Conservation (phyloP, 768 basidiomycete species). For the Butyriboletus loyo region DNA sequence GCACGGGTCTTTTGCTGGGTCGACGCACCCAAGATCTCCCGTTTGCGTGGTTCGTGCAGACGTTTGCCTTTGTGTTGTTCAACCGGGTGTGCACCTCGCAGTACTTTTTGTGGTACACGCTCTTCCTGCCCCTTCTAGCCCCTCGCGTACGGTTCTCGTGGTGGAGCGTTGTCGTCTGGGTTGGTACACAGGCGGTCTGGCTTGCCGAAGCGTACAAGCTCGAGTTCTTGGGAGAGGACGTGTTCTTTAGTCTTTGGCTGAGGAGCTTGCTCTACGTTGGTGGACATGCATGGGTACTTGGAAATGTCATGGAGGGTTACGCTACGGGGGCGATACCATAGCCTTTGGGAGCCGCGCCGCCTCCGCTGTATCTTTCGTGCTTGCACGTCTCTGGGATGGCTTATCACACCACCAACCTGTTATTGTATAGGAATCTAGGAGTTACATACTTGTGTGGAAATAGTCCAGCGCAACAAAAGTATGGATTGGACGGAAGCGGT, state of each 20-base stretch:
- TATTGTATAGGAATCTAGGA: slow-evolving; percentile 23
- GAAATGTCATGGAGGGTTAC: slow-evolving; percentile 55
- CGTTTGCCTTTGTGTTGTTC: slow-evolving; percentile 87
- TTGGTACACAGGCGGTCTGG: slow-evolving; percentile 82
- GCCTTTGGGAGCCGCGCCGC: background rate
- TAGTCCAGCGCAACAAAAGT: slow-evolving; percentile 12
- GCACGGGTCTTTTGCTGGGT: slow-evolving; percentile 73
- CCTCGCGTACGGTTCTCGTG: slow-evolving; percentile 58
- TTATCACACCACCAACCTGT: background rate
- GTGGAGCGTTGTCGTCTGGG: slow-evolving; percentile 59
- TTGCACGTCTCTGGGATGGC: background rate
- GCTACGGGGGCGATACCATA: background rate
- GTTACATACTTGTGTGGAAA: slow-evolving; percentile 12
- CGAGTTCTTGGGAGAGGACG: slow-evolving; percentile 79
- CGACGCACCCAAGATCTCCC: slow-evolving; percentile 55
- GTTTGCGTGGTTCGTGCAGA: slow-evolving; percentile 91
- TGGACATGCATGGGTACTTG: slow-evolving; percentile 80
- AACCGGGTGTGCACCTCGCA: slow-evolving; percentile 98
- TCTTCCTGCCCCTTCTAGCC: slow-evolving; percentile 80
- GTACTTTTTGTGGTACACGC: slow-evolving; percentile 98
- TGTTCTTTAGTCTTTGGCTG: slow-evolving; percentile 75
- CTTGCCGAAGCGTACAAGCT: slow-evolving; percentile 85
- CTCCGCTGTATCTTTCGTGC: background rate
- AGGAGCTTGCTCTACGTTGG: slow-evolving; percentile 71
- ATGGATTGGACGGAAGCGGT: slow-evolving; percentile 10